Percentiles rank a stretch among this genome's conserved stretches.
These are phyloP conservation scores for Lenwebbia sp. DNA, from an alignment of 345 rosid genomes.

Conservation along the genomic window DNA sequence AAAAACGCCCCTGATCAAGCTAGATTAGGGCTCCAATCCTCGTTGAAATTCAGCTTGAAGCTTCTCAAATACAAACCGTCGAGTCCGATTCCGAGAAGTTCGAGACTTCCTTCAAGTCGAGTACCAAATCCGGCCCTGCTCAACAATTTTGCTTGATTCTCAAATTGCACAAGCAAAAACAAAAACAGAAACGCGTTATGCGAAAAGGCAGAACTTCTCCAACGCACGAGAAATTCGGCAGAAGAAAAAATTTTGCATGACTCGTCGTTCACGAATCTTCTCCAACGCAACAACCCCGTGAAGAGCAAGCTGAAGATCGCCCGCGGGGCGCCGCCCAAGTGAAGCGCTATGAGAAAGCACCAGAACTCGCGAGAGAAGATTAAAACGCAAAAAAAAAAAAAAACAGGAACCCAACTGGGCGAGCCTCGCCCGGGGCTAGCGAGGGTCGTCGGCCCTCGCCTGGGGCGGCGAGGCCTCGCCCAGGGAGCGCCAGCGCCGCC, in stretches of 20 bases:
- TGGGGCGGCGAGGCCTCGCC: too few species aligned
- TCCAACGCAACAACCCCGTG: neutral
- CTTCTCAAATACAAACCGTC: neutral
- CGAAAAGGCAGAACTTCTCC: neutral
- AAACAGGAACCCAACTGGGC: neutral
- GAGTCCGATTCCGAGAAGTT: neutral
- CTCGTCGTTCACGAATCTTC: neutral
- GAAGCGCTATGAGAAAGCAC: neutral
- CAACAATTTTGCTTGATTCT: neutral
- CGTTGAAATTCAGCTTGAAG: neutral
- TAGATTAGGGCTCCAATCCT: neutral
- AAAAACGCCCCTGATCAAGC: neutral
- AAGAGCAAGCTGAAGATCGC: neutral
- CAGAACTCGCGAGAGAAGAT: neutral
- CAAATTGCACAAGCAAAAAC: neutral
- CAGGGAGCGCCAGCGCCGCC: too few species aligned
- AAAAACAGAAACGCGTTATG: neutral
- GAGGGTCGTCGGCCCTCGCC: too few species aligned
- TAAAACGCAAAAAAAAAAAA: neutral
- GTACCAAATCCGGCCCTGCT: neutral
- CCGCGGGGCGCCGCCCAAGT: neutral
- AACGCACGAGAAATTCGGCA: neutral
- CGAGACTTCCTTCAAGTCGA: neutral
- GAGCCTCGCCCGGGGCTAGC: too few species aligned
- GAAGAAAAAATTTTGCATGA: neutral